A percentile compares a stretch with the other conserved stretches of the same genome.
These are phyloP conservation scores for Venturia oleaginea DNA, from an alignment of 2,329 filamentous ascomycete genomes.

Conservation along the genomic window DNA sequence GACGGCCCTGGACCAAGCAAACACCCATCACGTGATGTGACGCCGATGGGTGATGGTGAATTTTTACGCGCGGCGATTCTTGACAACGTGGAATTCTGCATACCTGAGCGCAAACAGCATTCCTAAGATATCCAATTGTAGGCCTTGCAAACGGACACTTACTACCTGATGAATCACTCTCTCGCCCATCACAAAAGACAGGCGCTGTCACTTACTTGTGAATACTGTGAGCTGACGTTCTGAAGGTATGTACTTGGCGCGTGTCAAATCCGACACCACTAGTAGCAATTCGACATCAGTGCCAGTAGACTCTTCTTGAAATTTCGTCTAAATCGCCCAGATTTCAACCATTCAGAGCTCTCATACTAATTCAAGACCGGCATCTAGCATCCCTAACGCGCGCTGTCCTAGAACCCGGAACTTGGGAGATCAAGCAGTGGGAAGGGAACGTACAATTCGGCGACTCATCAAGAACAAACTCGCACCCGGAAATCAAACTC, in stretches of 20 bases:
- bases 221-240: neutral
- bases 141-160: neutral
- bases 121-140: neutral
- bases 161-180: neutral
- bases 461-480: neutral
- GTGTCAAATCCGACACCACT: neutral
- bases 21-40: neutral
- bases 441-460: neutral
- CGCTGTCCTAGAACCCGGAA: neutral
- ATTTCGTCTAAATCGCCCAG: neutral
- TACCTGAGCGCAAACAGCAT: neutral
- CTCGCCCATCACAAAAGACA: neutral
- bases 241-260: neutral
- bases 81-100: neutral
- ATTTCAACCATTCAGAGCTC: neutral
- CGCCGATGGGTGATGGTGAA: neutral
- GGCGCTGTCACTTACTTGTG: neutral
- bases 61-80: neutral
- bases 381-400: neutral
- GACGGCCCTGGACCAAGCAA: neutral
- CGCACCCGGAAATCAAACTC: neutral
- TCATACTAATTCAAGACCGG: neutral
- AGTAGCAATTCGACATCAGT: neutral
- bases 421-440: neutral
- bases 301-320: neutral